Conservation (phyloP, 352 stramenopile genomes). For the Globisporangium irregulare region DNA sequence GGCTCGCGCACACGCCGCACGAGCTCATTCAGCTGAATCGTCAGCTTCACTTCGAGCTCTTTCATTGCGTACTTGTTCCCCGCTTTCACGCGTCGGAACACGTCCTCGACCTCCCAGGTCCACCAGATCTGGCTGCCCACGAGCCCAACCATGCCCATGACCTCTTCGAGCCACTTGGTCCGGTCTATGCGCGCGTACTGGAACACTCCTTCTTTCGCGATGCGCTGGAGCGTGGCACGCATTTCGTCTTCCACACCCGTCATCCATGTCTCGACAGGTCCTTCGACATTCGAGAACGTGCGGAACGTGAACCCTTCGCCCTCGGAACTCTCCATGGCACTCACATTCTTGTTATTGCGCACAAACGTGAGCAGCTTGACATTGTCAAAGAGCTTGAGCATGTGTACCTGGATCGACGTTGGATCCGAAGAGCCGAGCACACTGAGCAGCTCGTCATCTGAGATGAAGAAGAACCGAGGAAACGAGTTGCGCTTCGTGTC, state of each 20-base stretch:
- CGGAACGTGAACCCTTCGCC: constrained; percentile 88
- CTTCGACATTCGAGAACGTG: constrained; percentile 80
- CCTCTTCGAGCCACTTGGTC: constrained; percentile 85
- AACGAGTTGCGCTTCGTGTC: constrained; percentile 92
- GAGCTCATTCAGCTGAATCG: constrained; percentile 87
- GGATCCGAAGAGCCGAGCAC: constrained; percentile 91
- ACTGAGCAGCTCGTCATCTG: constrained; percentile 90
- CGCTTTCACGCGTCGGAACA: constrained; percentile 85
- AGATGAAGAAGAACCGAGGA: constrained; percentile 94
- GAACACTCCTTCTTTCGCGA: constrained; percentile 93
- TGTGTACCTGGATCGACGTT: constrained; percentile 91
- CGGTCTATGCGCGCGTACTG: constrained; percentile 87
- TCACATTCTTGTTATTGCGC: constrained; percentile 86
- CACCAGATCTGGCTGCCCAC: constrained; percentile 93
- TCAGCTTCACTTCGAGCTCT: constrained; percentile 88
- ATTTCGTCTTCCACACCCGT: constrained; percentile 91
- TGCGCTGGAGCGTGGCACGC: constrained; percentile 78
- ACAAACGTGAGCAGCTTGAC: constrained; percentile 91
- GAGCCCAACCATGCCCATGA: constrained; percentile 91
- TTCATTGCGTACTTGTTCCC: constrained; percentile 95
- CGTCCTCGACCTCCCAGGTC: constrained; percentile 94
- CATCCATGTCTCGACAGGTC: constrained; percentile 93
- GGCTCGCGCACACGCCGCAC: constrained; percentile 89
- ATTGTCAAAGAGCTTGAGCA: constrained; percentile 96
- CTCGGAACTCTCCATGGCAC: constrained; percentile 90